These are phyloP conservation scores for Fusarium odoratissimum DNA, from an alignment of 2,329 filamentous ascomycete genomes.

Conservation along the genomic window DNA sequence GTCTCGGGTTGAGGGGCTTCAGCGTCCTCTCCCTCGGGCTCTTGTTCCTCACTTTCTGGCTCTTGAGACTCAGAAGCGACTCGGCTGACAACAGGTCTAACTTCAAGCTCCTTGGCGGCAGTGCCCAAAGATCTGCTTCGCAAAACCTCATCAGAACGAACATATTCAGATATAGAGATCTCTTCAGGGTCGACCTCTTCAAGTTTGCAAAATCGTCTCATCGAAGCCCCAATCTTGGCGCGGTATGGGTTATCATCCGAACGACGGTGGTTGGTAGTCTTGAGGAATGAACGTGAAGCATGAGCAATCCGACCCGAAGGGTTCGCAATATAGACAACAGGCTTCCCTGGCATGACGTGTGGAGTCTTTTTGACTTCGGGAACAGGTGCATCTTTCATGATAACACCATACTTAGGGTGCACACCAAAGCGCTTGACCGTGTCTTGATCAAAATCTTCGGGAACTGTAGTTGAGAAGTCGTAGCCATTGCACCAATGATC, in stretches of 20 bases:
- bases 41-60: conserved; percentile 38
- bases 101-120: conserved; percentile 49
- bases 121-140: conserved; percentile 52
- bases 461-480: conserved; percentile 61
- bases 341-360: conserved; percentile 58
- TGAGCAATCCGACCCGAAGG: conserved; percentile 61
- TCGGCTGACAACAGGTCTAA: conserved; percentile 45
- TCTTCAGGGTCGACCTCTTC: conserved; percentile 50
- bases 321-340: conserved; percentile 61
- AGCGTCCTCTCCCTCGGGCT: conserved; percentile 39
- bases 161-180: conserved; percentile 49
- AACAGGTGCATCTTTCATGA: conserved; percentile 61
- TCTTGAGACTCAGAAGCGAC: conserved; percentile 46
- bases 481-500: conserved; percentile 66
- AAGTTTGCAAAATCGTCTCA: conserved; percentile 54
- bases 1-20: conserved; percentile 38
- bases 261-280: conserved; percentile 51
- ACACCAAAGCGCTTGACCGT: conserved; percentile 61
- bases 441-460: conserved; percentile 63
- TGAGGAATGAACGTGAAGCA: conserved; percentile 58
- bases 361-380: conserved; percentile 54
- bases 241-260: conserved; percentile 50
- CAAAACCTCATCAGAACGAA: conserved; percentile 50
- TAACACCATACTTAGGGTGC: conserved; percentile 66
- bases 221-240: conserved; percentile 49